Conservation (phyloP, 169 alveolate genomes). For the Eimeria acervulina region DNA sequence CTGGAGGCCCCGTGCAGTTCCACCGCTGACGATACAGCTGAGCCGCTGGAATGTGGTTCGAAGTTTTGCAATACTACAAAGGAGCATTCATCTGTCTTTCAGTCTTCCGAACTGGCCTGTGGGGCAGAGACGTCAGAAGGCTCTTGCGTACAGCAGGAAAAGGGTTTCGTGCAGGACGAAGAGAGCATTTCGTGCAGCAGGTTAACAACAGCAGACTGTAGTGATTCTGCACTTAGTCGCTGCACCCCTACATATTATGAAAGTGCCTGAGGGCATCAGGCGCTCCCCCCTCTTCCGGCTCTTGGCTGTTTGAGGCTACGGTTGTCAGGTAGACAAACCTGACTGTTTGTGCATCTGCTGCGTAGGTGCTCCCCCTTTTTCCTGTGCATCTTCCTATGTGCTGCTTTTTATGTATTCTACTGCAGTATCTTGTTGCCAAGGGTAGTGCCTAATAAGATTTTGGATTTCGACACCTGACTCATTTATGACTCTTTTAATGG, state of each 20-base stretch:
- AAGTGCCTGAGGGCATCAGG: constrained; percentile 3
- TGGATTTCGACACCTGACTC: neutral
- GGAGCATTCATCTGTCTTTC: neutral
- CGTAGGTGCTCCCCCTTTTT: neutral
- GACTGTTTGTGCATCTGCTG: neutral
- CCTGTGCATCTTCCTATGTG: neutral
- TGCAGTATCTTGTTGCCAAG: neutral
- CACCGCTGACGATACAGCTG: neutral
- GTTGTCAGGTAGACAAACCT: neutral
- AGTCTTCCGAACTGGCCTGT: constrained; percentile 26
- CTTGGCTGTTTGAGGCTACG: neutral
- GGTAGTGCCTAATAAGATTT: neutral
- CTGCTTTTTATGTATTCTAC: constrained; percentile 41
- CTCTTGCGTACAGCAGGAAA: constrained; percentile 30
- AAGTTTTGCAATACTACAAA: neutral
- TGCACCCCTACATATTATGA: constrained; percentile 60
- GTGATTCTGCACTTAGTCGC: constrained; percentile 54
- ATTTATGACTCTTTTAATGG: neutral
- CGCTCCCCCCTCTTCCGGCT: neutral
- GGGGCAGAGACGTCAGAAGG: neutral
- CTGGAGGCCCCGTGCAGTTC: constrained; percentile 12
- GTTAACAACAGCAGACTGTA: constrained; percentile 60
- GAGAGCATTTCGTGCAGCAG: constrained; percentile 71
- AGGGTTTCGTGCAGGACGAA: constrained; percentile 25
- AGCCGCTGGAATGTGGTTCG: neutral